Evolutionary conservation across 2,329 filamentous ascomycete genomes (phyloP), one percentile per base, ranked within the genome.

Genomic region (Fusarium tjaetaba): DNA sequence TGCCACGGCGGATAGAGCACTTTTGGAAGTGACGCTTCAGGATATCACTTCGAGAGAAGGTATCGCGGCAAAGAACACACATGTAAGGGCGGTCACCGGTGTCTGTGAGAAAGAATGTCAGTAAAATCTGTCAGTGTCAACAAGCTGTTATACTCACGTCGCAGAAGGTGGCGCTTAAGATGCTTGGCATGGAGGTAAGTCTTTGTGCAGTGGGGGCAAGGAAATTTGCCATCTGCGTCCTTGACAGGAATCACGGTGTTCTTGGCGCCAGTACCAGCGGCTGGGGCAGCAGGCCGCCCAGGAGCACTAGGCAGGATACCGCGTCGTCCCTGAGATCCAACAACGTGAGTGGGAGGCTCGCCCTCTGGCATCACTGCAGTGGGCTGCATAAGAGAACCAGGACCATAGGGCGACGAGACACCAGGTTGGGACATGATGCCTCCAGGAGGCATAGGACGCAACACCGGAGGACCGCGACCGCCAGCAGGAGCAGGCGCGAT

Each of bases 1-100:
- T 98, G 66, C 96, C 96, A 81, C 96, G 92, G 79, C 96, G 92
- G 75, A 98, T 94, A 43, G 96, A 98, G 86, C 96, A 99, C 87
- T 99, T 99, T 84, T 98, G 95, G 85, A 98, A 99, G 85, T 99
- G 96, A 75, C 96, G 94, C 88, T 99, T 99, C 79, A 99, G 86
- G 75, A 99, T 98, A 81, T 99, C 96, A 88, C 95, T 97, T 82
- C 96, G 92, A 55, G 94, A 97, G 85, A 99, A 99, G 39, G 95
- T 98, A 84, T 98, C 96, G 83, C 96, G 95, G 88, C 96, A 99
- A 58, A 99, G 88, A 75, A 97, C 94, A 85, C 96, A 99, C 91
- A 97, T 97, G 86, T 99, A 99, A 65, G 96, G 96, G 76, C 96
- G 94, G 83, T 98, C 96, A 80, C 96, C 96, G 71, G 96, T 98